phyloP scores from a whole-genome alignment of 371 early-diverging fungal genomes.

The Saksenaea oblongispora region DNA sequence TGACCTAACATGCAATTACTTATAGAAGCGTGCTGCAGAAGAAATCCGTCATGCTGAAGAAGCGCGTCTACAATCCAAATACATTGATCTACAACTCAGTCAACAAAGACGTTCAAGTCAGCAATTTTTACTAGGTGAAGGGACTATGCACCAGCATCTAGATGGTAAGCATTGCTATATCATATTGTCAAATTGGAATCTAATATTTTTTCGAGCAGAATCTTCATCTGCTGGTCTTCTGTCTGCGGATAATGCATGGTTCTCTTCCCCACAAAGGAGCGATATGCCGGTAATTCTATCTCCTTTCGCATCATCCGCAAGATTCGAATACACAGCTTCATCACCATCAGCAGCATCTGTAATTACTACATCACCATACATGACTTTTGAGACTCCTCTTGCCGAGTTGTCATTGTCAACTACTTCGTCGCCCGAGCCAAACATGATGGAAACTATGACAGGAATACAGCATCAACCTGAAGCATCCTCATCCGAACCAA shows the following conservation, averaged over 20 bases:
- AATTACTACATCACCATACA: slow-evolving; percentile 2
- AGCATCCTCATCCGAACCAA: background rate
- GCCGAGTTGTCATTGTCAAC: slow-evolving; percentile 1
- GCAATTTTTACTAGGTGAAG: background rate
- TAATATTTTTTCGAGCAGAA: background rate
- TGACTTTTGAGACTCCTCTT: slow-evolving; percentile 5
- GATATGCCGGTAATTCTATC: background rate
- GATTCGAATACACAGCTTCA: background rate
- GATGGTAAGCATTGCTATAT: background rate
- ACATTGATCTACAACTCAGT: slow-evolving; percentile 25
- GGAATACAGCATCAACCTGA: background rate
- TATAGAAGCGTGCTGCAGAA: slow-evolving; percentile 29
- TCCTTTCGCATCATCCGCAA: slow-evolving; percentile 1
- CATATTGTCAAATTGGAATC: background rate
- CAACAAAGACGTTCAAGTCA: slow-evolving; percentile 10
- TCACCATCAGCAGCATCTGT: slow-evolving; percentile 1
- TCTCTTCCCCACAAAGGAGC: background rate
- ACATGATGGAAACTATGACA: background rate
- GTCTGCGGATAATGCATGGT: background rate
- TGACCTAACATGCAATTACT: background rate
- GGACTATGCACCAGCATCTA: background rate
- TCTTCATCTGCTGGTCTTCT: background rate
- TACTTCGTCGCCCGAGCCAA: slow-evolving; percentile 6
- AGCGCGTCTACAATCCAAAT: slow-evolving; percentile 25
- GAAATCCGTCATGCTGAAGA: slow-evolving; percentile 27